Evolutionary conservation across 257 asterid genomes (phyloP).

Genomic region (Solanum medicagineum): DNA sequence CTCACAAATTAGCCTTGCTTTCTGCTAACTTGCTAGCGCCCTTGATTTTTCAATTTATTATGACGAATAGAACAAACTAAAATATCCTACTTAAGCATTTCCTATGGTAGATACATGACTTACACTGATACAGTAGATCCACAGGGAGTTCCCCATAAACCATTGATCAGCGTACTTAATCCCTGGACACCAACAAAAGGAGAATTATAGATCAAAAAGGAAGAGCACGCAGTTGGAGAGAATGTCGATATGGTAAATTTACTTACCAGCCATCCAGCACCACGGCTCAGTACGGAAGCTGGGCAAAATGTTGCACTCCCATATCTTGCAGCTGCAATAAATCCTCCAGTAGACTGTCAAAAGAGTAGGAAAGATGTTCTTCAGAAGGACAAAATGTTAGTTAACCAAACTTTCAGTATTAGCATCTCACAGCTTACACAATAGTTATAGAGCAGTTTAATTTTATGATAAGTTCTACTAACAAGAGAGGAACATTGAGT

Average conservation of each 20-base stretch:
- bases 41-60: not conserved
- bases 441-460: not conserved
- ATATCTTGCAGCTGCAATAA: constrained; percentile 78
- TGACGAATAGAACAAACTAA: not conserved
- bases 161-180: constrained; percentile 62
- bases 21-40: not conserved
- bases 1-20: not conserved
- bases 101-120: not conserved
- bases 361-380: not conserved
- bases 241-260: not conserved
- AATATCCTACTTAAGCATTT: not conserved
- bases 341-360: constrained; percentile 75
- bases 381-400: not conserved
- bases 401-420: not conserved
- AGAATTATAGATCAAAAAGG: not conserved
- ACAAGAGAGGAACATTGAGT: not conserved
- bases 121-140: constrained; percentile 97
- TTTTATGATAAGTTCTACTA: not conserved
- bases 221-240: not conserved
- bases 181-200: constrained; percentile 40
- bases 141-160: constrained; percentile 71
- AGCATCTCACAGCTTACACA: not conserved
- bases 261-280: constrained; percentile 90
- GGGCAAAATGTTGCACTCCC: constrained; percentile 78
- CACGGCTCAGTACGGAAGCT: constrained; percentile 73